Evolutionary conservation across 1,284 basidiomycete species (phyloP).

Genomic region (Cryptococcus sp.): DNA sequence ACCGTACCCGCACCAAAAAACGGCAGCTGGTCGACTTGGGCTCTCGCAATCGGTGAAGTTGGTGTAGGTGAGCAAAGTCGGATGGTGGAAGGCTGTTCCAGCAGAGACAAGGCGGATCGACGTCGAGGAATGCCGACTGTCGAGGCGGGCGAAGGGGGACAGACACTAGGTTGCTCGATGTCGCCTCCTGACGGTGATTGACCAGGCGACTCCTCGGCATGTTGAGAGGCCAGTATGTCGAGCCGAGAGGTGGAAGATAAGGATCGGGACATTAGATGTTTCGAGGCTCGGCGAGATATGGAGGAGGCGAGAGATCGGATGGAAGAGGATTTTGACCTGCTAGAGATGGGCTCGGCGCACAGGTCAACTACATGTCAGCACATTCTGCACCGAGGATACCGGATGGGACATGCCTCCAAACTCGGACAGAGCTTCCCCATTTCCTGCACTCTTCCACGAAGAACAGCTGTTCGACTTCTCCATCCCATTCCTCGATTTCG

Average conservation of each 20-base stretch:
- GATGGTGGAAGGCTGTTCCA: constrained; percentile 36
- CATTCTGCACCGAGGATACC: background rate
- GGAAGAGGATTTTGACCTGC: constrained; percentile 14
- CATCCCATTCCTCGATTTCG: constrained; percentile 9
- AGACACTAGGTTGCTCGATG: constrained; percentile 10
- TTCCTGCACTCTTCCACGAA: constrained; percentile 40
- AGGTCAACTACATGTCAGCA: background rate
- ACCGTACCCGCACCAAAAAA: constrained; percentile 24
- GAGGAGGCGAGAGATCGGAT: constrained; percentile 19
- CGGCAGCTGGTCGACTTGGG: constrained; percentile 28
- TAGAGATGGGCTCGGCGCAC: background rate
- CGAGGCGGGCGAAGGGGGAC: constrained; percentile 37
- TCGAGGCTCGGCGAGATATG: constrained; percentile 13
- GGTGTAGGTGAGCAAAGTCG: constrained; percentile 31
- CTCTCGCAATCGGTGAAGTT: constrained; percentile 1
- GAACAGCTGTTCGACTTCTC: constrained; percentile 16
- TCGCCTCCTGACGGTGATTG: background rate
- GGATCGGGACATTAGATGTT: constrained; percentile 5
- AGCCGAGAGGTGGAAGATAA: constrained; percentile 2
- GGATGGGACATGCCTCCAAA: constrained; percentile 20
- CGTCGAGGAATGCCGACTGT: constrained; percentile 38
- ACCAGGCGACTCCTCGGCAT: background rate
- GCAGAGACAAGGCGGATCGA: constrained; percentile 26
- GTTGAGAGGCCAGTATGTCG: background rate
- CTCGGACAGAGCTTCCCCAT: constrained; percentile 33